These are phyloP conservation scores for Raffaelea albimanens DNA, from an alignment of 2,329 filamentous ascomycete species.

Conservation along the genomic window DNA sequence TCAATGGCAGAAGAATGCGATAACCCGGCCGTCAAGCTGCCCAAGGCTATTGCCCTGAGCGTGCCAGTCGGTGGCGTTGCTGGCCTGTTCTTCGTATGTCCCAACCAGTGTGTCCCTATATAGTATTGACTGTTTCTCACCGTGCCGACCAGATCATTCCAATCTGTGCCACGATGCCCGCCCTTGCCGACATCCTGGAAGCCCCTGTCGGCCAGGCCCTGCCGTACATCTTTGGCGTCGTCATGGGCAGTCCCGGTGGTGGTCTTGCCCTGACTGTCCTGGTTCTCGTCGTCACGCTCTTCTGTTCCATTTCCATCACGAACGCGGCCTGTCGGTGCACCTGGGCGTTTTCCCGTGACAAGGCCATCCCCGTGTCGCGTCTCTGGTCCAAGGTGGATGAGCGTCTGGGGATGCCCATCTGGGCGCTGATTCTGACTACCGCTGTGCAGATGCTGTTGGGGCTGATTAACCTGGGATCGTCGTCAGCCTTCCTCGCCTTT, in stretches of 20 bases:
- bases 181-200: conserved; percentile 31
- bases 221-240: conserved; percentile 35
- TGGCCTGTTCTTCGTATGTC: conserved; percentile 7
- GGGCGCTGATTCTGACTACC: conserved; percentile 17
- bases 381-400: conserved; percentile 27
- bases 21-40: conserved; percentile 6
- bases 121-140: background rate
- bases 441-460: conserved; percentile 28
- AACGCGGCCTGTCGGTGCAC: conserved; percentile 19
- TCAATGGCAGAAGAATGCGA: conserved; percentile 11
- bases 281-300: conserved; percentile 32
- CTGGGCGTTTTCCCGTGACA: conserved; percentile 23
- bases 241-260: conserved; percentile 27
- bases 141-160: conserved; percentile 38
- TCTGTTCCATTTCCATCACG: conserved; percentile 23
- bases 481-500: conserved; percentile 32
- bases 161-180: conserved; percentile 42
- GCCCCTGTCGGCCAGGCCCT: conserved; percentile 33
- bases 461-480: conserved; percentile 31
- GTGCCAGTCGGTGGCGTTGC: conserved; percentile 6
- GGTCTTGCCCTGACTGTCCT: conserved; percentile 32
- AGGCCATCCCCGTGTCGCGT: conserved; percentile 26
- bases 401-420: conserved; percentile 24
- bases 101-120: too few species aligned
- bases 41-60: conserved; percentile 5